phyloP scores from a whole-genome alignment of 1,284 basidiomycete species.

The Microstroma glucosiphilum region DNA sequence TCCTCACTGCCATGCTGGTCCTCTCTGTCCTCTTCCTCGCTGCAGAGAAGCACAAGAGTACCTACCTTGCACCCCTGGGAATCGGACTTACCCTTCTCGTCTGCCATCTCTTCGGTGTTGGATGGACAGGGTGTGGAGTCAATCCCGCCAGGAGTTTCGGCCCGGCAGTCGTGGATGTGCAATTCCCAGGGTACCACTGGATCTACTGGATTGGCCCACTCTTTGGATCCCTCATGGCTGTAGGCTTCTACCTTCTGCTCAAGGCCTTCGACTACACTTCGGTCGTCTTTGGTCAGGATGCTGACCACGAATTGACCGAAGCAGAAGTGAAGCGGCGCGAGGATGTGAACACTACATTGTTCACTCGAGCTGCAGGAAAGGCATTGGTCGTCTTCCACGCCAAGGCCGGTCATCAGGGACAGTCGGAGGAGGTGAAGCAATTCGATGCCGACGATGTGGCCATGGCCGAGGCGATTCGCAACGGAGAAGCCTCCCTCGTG shows the following conservation, averaged over 20 bases:
- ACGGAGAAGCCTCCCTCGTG: slow-evolving; percentile 2
- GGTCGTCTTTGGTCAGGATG: slow-evolving; percentile 13
- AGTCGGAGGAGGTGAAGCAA: background rate
- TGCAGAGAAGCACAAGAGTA: slow-evolving; percentile 54
- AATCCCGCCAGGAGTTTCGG: slow-evolving; percentile 16
- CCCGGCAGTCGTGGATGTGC: slow-evolving; percentile 12
- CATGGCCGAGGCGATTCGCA: background rate
- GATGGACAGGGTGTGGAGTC: slow-evolving; percentile 19
- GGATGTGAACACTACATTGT: background rate
- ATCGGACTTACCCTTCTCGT: slow-evolving; percentile 38
- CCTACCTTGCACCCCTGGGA: slow-evolving; percentile 35
- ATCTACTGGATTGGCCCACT: slow-evolving; percentile 16
- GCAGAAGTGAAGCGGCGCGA: background rate
- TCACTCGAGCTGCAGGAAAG: background rate
- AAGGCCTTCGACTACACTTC: slow-evolving; percentile 13
- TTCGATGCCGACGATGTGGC: background rate
- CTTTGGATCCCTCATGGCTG: slow-evolving; percentile 11
- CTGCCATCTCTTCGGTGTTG: slow-evolving; percentile 24
- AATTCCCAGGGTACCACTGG: slow-evolving; percentile 12
- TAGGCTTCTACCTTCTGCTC: slow-evolving; percentile 11
- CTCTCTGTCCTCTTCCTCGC: slow-evolving; percentile 53
- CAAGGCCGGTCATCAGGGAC: background rate
- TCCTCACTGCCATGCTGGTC: slow-evolving; percentile 53
- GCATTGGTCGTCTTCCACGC: slow-evolving; percentile 2
- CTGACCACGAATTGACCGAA: slow-evolving; percentile 2